Evolutionary conservation across 2,329 filamentous ascomycete genomes (phyloP).

Genomic region (Fusarium oligoseptatum): DNA sequence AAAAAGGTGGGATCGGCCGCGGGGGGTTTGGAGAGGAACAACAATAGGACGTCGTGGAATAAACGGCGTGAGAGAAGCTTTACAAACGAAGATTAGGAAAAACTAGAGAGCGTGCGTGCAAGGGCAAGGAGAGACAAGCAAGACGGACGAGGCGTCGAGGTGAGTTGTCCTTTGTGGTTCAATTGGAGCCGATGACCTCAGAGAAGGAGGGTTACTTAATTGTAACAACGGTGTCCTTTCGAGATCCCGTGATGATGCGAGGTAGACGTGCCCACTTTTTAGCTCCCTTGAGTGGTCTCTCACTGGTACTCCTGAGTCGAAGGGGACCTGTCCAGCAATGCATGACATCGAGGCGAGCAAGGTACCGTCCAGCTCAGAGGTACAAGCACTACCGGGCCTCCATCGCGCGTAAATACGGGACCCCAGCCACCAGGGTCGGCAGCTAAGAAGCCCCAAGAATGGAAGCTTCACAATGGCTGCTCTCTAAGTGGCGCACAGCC

Average conservation of each 20-base stretch:
- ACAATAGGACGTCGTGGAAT: neutral
- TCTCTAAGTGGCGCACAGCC: conserved; percentile 33
- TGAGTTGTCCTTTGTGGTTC: conserved; percentile 45
- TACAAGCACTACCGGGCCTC: conserved; percentile 3
- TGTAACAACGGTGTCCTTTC: conserved; percentile 56
- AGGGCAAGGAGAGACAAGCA: conserved; percentile 38
- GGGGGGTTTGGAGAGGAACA: neutral
- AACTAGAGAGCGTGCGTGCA: conserved; percentile 29
- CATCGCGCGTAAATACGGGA: conserved; percentile 1
- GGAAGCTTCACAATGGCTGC: conserved; percentile 30
- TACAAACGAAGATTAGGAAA: conserved; percentile 25
- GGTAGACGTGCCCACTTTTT: conserved; percentile 45
- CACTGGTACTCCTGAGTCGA: neutral
- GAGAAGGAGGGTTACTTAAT: conserved; percentile 34
- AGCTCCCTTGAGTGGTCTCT: conserved; percentile 21
- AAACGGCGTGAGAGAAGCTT: conserved; percentile 24
- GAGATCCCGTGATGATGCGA: conserved; percentile 52
- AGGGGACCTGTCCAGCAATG: neutral
- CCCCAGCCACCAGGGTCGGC: conserved; percentile 36
- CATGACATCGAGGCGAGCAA: neutral
- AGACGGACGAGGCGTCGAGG: conserved; percentile 32
- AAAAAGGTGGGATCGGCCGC: conserved; percentile 22
- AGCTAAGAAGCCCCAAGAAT: conserved; percentile 39
- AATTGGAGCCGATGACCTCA: conserved; percentile 51
- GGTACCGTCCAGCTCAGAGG: conserved; percentile 9